These are phyloP conservation scores for Blepharisma stoltei DNA, from an alignment of 73 alveolate species.

Conservation along the genomic window DNA sequence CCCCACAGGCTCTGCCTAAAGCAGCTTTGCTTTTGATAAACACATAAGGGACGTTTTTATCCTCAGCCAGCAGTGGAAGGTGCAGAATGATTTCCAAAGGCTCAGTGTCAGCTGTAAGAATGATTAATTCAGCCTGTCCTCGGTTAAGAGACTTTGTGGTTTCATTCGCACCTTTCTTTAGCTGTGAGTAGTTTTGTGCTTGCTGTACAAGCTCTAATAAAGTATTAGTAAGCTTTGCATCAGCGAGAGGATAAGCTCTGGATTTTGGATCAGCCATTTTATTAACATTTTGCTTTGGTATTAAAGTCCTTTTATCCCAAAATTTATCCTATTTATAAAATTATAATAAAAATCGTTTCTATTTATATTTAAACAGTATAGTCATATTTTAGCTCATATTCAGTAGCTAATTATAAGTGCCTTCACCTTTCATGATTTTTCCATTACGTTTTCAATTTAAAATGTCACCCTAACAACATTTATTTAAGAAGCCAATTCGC, in stretches of 20 bases:
- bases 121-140: conserved; percentile 97
- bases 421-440: too few species aligned
- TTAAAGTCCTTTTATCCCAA: conserved; percentile 39
- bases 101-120: conserved; percentile 99
- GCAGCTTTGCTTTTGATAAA: conserved; percentile 95
- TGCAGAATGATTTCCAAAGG: conserved; percentile 99
- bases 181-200: conserved; percentile 84
- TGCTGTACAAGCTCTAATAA: conserved; percentile 74
- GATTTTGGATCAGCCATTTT: conserved; percentile 59
- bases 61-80: conserved; percentile 96
- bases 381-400: too few species aligned
- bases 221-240: conserved; percentile 62
- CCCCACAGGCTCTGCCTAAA: conserved; percentile 99
- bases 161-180: conserved; percentile 97
- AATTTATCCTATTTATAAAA: too few species aligned
- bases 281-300: conserved; percentile 39
- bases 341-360: conserved; percentile 13
- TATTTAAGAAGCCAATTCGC: too few species aligned
- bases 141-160: conserved; percentile 97
- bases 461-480: too few species aligned
- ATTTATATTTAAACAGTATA: conserved; percentile 7
- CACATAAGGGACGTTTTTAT: conserved; percentile 98
- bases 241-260: conserved; percentile 88
- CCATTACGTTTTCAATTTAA: too few species aligned
- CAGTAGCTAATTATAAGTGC: too few species aligned